These are phyloP conservation scores for Schizonepeta tenuifolia DNA, from an alignment of 257 asterid species.

Conservation along the genomic window DNA sequence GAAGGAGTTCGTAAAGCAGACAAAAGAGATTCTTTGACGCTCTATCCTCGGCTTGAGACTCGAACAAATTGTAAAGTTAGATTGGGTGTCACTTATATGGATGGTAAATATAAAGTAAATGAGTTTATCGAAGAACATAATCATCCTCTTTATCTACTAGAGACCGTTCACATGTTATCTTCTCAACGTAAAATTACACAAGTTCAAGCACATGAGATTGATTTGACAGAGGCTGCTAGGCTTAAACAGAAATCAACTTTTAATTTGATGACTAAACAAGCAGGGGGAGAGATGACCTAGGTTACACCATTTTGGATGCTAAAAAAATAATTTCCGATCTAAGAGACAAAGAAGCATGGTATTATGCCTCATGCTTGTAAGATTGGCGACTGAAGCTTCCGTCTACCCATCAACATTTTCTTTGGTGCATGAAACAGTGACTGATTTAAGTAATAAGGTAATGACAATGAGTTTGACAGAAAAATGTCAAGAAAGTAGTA, in stretches of 20 bases:
- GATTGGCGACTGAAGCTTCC: no score
- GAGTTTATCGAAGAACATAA: neutral
- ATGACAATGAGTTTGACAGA: no score
- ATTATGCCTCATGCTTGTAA: no score
- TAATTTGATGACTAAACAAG: neutral
- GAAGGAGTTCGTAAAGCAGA: neutral
- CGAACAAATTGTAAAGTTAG: neutral
- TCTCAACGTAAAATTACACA: neutral
- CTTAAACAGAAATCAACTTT: no score
- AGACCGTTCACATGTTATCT: neutral
- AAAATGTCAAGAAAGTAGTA: no score
- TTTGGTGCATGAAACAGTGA: no score
- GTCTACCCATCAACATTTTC: no score
- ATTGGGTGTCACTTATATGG: neutral
- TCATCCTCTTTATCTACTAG: no score
- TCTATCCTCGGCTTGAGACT: neutral
- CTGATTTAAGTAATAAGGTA: no score
- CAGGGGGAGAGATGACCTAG: neutral
- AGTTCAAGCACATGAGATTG: constrained; percentile 19
- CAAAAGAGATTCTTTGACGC: neutral
- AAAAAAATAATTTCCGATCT: neutral
- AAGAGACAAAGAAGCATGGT: constrained; percentile 15
- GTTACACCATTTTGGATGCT: neutral
- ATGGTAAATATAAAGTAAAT: neutral
- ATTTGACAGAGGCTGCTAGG: constrained; percentile 3